These are phyloP conservation scores for Collybia sp. DNA, from an alignment of 768 basidiomycete species.

Conservation along the genomic window DNA sequence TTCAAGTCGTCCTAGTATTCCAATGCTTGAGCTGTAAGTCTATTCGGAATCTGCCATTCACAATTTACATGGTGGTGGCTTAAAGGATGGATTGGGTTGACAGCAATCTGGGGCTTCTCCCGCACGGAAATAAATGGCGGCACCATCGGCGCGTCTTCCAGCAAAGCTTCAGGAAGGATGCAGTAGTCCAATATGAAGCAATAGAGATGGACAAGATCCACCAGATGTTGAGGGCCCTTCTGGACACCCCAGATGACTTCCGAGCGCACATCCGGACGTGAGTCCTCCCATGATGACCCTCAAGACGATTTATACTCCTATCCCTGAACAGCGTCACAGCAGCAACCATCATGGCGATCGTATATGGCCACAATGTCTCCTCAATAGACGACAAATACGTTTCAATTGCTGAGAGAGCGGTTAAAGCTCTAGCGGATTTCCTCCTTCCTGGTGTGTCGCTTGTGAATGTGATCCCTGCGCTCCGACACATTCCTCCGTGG, in stretches of 20 bases:
- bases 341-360: slow-evolving; percentile 15
- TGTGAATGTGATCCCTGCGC: slow-evolving; percentile 23
- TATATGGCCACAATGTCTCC: slow-evolving; percentile 23
- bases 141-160: slow-evolving; percentile 30
- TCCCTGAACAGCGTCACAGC: slow-evolving; percentile 5
- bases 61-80: too few relatives aligned
- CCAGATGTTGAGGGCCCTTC: slow-evolving; percentile 23
- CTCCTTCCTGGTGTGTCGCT: slow-evolving; percentile 16
- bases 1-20: too few relatives aligned
- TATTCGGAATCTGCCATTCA: too few relatives aligned
- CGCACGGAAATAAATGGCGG: slow-evolving; percentile 32
- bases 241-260: slow-evolving; percentile 21
- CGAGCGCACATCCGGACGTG: slow-evolving; percentile 10
- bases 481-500: slow-evolving; percentile 32
- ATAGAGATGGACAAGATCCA: slow-evolving; percentile 26
- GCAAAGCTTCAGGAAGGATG: slow-evolving; percentile 27
- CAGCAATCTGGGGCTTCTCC: slow-evolving; percentile 28
- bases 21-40: too few relatives aligned
- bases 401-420: slow-evolving; percentile 12
- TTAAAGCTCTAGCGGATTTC: slow-evolving; percentile 6
- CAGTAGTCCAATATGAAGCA: slow-evolving; percentile 19
- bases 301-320: not conserved
- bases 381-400: slow-evolving; percentile 18
- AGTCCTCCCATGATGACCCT: not conserved
- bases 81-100: slow-evolving; percentile 6